Conservation (phyloP, 495 filamentous ascomycete species). For the Pyronema domesticum region DNA sequence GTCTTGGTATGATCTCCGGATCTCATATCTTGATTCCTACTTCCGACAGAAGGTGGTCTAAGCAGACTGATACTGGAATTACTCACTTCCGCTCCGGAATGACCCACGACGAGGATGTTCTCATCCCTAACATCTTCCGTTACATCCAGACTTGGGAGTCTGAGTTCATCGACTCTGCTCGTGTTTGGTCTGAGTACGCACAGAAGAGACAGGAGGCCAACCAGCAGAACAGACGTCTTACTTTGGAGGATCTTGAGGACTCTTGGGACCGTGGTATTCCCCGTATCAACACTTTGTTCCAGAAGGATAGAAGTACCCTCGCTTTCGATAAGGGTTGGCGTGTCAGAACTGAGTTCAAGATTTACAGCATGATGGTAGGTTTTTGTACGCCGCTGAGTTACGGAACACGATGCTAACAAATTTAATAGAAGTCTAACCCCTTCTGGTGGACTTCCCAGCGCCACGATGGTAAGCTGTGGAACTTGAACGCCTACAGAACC, state of each 20-base stretch:
- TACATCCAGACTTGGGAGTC: constrained; percentile 99
- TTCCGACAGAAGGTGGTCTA: constrained; percentile 93
- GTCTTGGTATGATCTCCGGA: constrained; percentile 96
- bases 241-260: constrained; percentile 92
- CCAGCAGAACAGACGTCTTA: constrained; percentile 88
- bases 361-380: constrained; percentile 73
- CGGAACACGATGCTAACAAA: constrained; percentile 5
- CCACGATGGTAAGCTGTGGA: constrained; percentile 98
- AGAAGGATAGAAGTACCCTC: constrained; percentile 93
- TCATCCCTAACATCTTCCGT: constrained; percentile 98
- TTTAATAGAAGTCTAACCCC: constrained; percentile 65
- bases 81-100: constrained; percentile 97
- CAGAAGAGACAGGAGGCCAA: constrained; percentile 96
- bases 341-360: constrained; percentile 90
- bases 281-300: constrained; percentile 98
- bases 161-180: constrained; percentile 96
- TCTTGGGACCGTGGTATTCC: constrained; percentile 98
- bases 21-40: constrained; percentile 97
- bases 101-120: constrained; percentile 93
- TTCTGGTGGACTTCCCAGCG: constrained; percentile 99
- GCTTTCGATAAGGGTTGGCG: constrained; percentile 99
- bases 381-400: neutral
- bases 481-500: constrained; percentile 91
- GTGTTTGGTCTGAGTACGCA: constrained; percentile 98
- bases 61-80: constrained; percentile 93